phyloP scores from a whole-genome alignment of 305 asterid genomes.

The Rubia balearica region DNA sequence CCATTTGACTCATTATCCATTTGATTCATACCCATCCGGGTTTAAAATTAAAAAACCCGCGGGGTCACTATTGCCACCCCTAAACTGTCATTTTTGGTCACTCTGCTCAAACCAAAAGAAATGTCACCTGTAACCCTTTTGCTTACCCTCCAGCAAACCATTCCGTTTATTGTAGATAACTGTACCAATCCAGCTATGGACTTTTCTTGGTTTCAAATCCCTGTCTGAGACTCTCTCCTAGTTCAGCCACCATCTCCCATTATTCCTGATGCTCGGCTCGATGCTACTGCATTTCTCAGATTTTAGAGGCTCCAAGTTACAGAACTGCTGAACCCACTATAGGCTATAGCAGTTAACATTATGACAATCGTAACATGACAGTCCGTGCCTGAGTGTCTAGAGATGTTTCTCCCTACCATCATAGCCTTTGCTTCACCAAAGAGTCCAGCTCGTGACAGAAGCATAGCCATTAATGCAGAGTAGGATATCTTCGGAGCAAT shows the following conservation, averaged over 20 bases:
- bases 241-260: constrained; percentile 18
- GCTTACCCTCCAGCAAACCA: no score
- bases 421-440: constrained; percentile 21
- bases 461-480: constrained; percentile 27
- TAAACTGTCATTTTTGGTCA: no score
- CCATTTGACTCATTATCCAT: no score
- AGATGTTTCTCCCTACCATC: constrained; percentile 16
- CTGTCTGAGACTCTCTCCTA: constrained; percentile 12
- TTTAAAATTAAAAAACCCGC: no score
- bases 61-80: no score
- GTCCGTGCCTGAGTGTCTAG: constrained; percentile 9
- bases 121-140: no score
- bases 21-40: no score
- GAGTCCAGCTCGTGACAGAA: constrained; percentile 25
- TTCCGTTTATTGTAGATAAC: no score
- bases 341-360: no score
- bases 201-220: constrained; percentile 23
- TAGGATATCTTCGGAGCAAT: constrained; percentile 24
- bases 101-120: no score
- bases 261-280: constrained; percentile 1
- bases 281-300: constrained; percentile 16
- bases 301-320: constrained; percentile 24
- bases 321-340: no score
- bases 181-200: constrained; percentile 26
- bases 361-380: no score